Evolutionary conservation across 441 rosid species (phyloP).

Genomic region (Pelargonium australe): DNA sequence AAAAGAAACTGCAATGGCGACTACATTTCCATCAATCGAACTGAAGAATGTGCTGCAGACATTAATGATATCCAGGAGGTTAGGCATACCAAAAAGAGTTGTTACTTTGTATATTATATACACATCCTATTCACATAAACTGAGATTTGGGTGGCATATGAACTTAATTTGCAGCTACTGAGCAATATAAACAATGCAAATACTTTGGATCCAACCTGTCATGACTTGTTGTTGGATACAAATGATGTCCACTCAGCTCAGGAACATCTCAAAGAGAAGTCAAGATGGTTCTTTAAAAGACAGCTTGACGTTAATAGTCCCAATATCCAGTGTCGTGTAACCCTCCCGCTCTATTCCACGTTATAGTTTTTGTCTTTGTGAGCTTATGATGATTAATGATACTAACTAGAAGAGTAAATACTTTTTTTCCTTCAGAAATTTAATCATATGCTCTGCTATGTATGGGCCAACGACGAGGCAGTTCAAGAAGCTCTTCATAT

Average conservation of each 20-base stretch:
- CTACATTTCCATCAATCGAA: constrained; percentile 4
- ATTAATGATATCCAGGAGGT: constrained; percentile 15
- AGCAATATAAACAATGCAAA: constrained; percentile 5
- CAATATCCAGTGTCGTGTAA: constrained; percentile 13
- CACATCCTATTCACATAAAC: not conserved
- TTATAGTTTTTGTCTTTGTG: too few species aligned
- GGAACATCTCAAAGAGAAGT: constrained; percentile 5
- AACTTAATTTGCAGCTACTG: constrained; percentile 18
- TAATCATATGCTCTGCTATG: constrained; percentile 15
- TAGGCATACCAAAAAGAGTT: not conserved
- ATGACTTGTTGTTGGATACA: not conserved
- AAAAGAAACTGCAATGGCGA: constrained; percentile 16
- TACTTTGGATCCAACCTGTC: constrained; percentile 20
- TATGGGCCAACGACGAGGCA: constrained; percentile 19
- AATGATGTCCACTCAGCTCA: constrained; percentile 2
- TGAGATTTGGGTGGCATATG: not conserved
- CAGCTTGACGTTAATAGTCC: constrained; percentile 6
- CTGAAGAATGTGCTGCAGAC: constrained; percentile 10
- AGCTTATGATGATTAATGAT: not conserved
- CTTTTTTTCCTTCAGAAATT: constrained; percentile 14
- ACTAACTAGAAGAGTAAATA: not conserved
- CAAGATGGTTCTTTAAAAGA: not conserved
- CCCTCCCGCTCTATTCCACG: not conserved
- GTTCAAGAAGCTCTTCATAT: constrained; percentile 24
- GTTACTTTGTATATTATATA: not conserved